These are phyloP conservation scores for Solanum arcanum DNA, from an alignment of 257 asterid genomes.

Conservation along the genomic window DNA sequence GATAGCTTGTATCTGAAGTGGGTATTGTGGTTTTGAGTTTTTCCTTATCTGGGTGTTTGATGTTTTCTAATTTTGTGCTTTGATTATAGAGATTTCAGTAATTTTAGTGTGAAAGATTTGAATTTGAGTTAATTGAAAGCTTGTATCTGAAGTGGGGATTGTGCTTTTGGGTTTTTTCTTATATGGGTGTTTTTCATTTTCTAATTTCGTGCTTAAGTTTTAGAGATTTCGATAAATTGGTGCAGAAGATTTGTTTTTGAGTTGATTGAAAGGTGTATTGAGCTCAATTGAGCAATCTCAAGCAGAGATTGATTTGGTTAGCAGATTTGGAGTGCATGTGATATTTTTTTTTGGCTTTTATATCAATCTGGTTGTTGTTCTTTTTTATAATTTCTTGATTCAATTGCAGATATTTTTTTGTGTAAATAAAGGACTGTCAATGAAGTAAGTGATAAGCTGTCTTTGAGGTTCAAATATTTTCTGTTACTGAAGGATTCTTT, in stretches of 20 bases:
- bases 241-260: background rate
- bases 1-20: background rate
- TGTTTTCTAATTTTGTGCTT: background rate
- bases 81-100: background rate
- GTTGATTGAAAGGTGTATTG: background rate
- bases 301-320: background rate
- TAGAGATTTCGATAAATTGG: background rate
- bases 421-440: background rate
- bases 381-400: background rate
- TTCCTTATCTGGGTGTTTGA: background rate
- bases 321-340: background rate
- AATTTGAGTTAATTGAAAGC: background rate
- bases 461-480: background rate
- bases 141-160: background rate
- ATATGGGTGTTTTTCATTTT: slow-evolving; percentile 1
- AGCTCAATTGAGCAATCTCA: background rate
- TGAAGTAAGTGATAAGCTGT: slow-evolving; percentile 18
- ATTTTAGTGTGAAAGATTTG: background rate
- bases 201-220: background rate
- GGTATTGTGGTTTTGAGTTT: background rate
- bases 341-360: background rate
- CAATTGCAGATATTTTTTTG: background rate
- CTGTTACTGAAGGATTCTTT: background rate
- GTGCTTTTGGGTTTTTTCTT: background rate
- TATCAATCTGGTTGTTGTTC: background rate